A percentile compares a stretch with the other conserved stretches of the same genome.
phyloP scores from a whole-genome alignment of 1,284 basidiomycete species.

The Ustilago nuda region DNA sequence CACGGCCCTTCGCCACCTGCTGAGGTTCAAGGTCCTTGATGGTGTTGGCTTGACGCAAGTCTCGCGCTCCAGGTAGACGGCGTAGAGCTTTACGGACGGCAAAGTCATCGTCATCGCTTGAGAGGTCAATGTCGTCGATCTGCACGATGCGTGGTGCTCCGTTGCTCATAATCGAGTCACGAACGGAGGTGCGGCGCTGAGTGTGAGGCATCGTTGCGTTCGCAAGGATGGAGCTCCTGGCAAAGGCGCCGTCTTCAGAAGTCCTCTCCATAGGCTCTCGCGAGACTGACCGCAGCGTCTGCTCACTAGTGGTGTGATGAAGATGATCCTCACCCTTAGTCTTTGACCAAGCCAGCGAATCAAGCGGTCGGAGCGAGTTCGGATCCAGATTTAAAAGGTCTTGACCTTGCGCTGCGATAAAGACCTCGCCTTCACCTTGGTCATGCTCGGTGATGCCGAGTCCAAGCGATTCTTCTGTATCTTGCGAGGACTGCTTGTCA shows the following conservation, averaged over 20 bases:
- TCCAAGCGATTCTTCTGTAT: conserved; percentile 16
- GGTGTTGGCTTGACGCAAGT: conserved; percentile 61
- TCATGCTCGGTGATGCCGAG: conserved; percentile 35
- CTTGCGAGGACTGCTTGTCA: conserved; percentile 18
- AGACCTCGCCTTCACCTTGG: neutral
- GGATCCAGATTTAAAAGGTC: conserved; percentile 28
- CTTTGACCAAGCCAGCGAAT: conserved; percentile 9
- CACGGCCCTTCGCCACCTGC: conserved; percentile 21
- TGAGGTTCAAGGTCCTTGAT: conserved; percentile 50
- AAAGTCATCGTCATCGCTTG: conserved; percentile 66
- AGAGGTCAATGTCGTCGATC: conserved; percentile 65
- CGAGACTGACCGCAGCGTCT: conserved; percentile 55
- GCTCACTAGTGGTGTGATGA: conserved; percentile 57
- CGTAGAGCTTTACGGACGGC: conserved; percentile 60
- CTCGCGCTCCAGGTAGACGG: conserved; percentile 60
- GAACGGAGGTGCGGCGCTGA: conserved; percentile 17
- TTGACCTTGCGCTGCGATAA: neutral
- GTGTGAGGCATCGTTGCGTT: neutral
- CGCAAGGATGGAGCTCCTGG: conserved; percentile 1
- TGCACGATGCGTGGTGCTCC: conserved; percentile 60
- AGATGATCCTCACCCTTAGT: conserved; percentile 33
- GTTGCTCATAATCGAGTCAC: conserved; percentile 34
- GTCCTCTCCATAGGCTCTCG: conserved; percentile 7
- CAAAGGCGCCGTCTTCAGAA: conserved; percentile 5
- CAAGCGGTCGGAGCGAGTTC: conserved; percentile 17